Evolutionary conservation across 805 yeast genomes (phyloP).

Genomic region (Schwanniomyces yamadae): DNA sequence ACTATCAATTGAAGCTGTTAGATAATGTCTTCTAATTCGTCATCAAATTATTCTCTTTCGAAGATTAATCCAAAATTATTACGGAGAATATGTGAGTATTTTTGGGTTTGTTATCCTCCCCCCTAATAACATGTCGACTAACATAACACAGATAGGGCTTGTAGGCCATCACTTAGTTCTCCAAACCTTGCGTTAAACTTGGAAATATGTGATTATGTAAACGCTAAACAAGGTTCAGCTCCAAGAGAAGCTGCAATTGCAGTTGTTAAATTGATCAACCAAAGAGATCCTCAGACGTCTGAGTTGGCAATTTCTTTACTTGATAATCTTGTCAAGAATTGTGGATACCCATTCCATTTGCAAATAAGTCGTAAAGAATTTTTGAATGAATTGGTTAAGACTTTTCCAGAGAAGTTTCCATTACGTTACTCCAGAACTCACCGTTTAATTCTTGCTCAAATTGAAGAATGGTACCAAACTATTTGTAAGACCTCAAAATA

Average conservation of each 20-base stretch:
- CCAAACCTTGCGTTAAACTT: constrained; percentile 87
- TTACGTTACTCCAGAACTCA: constrained; percentile 79
- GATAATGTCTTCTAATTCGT: constrained; percentile 13
- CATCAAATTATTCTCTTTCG: constrained; percentile 37
- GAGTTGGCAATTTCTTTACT: constrained; percentile 79
- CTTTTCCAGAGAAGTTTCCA: constrained; percentile 95
- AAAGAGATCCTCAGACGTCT: constrained; percentile 79
- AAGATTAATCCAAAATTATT: constrained; percentile 47
- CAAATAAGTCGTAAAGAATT: constrained; percentile 95
- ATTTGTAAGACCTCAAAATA: constrained; percentile 86
- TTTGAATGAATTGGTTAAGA: constrained; percentile 84
- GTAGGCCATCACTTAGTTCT: constrained; percentile 76
- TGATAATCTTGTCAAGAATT: constrained; percentile 92
- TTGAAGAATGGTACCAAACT: constrained; percentile 97
- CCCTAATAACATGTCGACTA: constrained; percentile 3
- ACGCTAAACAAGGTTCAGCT: constrained; percentile 84
- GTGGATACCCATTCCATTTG: constrained; percentile 95
- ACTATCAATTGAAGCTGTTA: constrained; percentile 2
- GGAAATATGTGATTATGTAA: constrained; percentile 91
- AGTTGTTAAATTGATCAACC: constrained; percentile 77
- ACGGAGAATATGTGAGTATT: constrained; percentile 42
- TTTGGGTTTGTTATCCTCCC: neutral
- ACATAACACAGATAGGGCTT: constrained; percentile 63
- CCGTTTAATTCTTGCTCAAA: constrained; percentile 78
- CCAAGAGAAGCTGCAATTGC: constrained; percentile 93